Base-by-base conservation (phyloP, 768 basidiomycete species). In the Trametes cinnabarina region DNA sequence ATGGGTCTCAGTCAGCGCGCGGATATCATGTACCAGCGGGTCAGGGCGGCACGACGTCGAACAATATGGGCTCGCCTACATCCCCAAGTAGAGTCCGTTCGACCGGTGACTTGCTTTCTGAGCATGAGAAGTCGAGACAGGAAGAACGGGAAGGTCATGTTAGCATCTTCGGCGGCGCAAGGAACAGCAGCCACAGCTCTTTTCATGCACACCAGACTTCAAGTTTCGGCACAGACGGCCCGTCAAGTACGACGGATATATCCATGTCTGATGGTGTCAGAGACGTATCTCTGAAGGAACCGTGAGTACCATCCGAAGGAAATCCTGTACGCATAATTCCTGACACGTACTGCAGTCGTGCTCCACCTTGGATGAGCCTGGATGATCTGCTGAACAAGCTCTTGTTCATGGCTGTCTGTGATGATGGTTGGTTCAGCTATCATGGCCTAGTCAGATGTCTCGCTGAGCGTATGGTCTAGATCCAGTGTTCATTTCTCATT, bases 361-460 rank as follows among this genome's bases (percentile, higher is more conserved):
- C 87, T 22, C 78, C 82, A 19, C 84, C 87, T 56, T 92, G 85
- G 79, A 86, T 86, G 46, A 86, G 85, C 39, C 66, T 92, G 51
- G 90, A 92, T 4, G 89, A 92, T 63, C 74, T 94, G 39, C 74
- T 94, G 39, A 88, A 93, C 68, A 92, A 90, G 68, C 77, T 94
- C 2, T 72, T 93, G 10, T 93, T 93, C 68, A 74, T 93, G 68
- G 82, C 88, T 43, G 86, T 94, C 51, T 92, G 89, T 65, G 90
- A 88, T 50, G 92, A 93, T 69, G 91, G 91, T 92, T 62, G 41
- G 74, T 69, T 8, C 42, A 71, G 62, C 62, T 39, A 74, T 69
- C 7, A 62, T 23, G 26, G 17, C n/a, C 20, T 12, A 7, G 14
- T 26, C 12, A 30, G n/a, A n/a, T n/a, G n/a, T 40, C 12, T 30